Conservation (phyloP, 2,329 filamentous ascomycete species). For the Aureobasidium sp. region DNA sequence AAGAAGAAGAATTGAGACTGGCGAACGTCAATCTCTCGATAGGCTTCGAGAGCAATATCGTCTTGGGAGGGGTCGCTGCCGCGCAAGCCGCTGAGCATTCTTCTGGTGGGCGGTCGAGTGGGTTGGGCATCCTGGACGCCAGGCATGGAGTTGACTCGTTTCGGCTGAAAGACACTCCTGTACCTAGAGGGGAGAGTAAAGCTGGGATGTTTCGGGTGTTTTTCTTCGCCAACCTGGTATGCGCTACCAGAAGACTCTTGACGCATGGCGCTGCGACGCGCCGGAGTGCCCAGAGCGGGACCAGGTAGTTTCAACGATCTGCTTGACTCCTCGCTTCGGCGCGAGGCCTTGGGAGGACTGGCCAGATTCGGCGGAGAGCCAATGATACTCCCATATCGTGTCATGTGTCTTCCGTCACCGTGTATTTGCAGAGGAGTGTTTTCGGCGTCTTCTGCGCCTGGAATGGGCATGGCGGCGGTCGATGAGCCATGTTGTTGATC, state of each 20-base stretch:
- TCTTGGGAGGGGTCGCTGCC: constrained; percentile 37
- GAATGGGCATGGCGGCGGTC: constrained; percentile 3
- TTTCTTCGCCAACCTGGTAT: constrained; percentile 36
- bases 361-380: constrained; percentile 41
- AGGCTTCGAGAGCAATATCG: constrained; percentile 49
- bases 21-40: constrained; percentile 60
- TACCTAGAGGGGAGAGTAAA: constrained; percentile 23
- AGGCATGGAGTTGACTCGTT: constrained; percentile 36
- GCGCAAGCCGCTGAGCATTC: constrained; percentile 35
- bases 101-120: constrained; percentile 32
- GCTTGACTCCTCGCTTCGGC: constrained; percentile 36
- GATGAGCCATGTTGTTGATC: neutral
- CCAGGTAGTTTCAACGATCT: constrained; percentile 50
- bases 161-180: constrained; percentile 29
- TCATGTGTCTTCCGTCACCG: constrained; percentile 27
- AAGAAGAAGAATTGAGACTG: constrained; percentile 85
- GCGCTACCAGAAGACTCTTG: constrained; percentile 26
- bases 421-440: constrained; percentile 24
- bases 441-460: constrained; percentile 18
- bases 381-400: constrained; percentile 58
- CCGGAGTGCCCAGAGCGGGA: constrained; percentile 48
- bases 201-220: constrained; percentile 22
- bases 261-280: neutral
- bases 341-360: constrained; percentile 13
- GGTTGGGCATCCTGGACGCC: constrained; percentile 19